Evolutionary conservation across 805 yeast species (phyloP).

Genomic region (Barnettozyma wickerhamii): DNA sequence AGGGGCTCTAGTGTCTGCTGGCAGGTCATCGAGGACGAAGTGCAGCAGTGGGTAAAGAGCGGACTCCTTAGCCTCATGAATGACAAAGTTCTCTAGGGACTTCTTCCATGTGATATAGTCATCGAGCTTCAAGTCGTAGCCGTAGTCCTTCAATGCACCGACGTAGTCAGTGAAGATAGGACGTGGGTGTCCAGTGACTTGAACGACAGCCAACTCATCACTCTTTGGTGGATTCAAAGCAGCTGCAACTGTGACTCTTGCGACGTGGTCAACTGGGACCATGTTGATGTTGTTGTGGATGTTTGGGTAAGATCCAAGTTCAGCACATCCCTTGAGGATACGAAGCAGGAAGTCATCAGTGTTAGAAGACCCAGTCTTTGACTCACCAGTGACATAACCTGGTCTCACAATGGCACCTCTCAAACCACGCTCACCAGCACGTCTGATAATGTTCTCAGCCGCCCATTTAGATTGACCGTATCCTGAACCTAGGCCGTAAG

Average conservation of each 20-base stretch:
- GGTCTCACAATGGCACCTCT: slow-evolving; percentile 91
- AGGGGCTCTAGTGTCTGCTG: slow-evolving; percentile 90
- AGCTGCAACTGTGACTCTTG: slow-evolving; percentile 80
- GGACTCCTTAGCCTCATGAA: slow-evolving; percentile 67
- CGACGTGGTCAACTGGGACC: slow-evolving; percentile 99
- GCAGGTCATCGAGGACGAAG: slow-evolving; percentile 89
- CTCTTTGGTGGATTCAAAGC: slow-evolving; percentile 68
- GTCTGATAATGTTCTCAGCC: slow-evolving; percentile 83
- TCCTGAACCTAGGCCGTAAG: slow-evolving; percentile 80
- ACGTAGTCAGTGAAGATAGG: slow-evolving; percentile 74
- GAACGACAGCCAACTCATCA: slow-evolving; percentile 66
- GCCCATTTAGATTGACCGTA: slow-evolving; percentile 99
- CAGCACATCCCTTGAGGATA: slow-evolving; percentile 91
- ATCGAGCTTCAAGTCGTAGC: slow-evolving; percentile 58
- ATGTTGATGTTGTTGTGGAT: slow-evolving; percentile 86
- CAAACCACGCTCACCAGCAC: slow-evolving; percentile 85
- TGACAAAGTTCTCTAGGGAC: slow-evolving; percentile 70
- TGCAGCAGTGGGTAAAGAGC: slow-evolving; percentile 93
- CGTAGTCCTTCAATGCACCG: slow-evolving; percentile 59
- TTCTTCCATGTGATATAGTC: slow-evolving; percentile 80
- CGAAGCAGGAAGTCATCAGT: slow-evolving; percentile 95
- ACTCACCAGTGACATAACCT: slow-evolving; percentile 90
- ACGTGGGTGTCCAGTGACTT: slow-evolving; percentile 97
- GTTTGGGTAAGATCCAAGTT: slow-evolving; percentile 81
- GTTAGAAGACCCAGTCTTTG: slow-evolving; percentile 81